These are phyloP conservation scores for Suhomyces faveliae DNA, from an alignment of 805 yeast species.

Conservation along the genomic window DNA sequence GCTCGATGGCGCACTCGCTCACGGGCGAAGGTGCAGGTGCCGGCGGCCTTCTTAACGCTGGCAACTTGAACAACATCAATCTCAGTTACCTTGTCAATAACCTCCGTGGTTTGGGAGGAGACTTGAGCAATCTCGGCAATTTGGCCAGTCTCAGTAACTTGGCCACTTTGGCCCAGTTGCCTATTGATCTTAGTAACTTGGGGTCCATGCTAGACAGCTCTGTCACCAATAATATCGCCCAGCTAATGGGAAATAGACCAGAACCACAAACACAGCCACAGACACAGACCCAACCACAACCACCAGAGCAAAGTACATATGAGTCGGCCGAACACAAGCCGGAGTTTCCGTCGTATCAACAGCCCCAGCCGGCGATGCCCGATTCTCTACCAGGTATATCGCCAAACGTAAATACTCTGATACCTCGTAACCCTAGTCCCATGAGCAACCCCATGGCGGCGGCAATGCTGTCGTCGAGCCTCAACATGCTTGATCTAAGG, in stretches of 20 bases:
- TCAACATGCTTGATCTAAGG: conserved; percentile 74
- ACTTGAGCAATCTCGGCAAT: conserved; percentile 34
- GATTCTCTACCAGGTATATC: conserved; percentile 18
- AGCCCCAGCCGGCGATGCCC: conserved; percentile 18
- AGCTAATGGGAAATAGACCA: neutral
- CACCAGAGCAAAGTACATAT: conserved; percentile 7
- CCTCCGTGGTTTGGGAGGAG: conserved; percentile 35
- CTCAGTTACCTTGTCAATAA: conserved; percentile 43
- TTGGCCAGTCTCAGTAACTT: conserved; percentile 39
- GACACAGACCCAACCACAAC: neutral
- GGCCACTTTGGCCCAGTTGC: conserved; percentile 44
- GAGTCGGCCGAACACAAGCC: conserved; percentile 9
- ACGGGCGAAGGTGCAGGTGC: neutral
- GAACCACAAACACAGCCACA: neutral
- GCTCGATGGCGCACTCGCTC: neutral
- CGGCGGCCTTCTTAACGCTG: conserved; percentile 21
- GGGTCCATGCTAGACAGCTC: conserved; percentile 25
- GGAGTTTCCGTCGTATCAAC: conserved; percentile 16
- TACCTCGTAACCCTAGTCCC: conserved; percentile 7
- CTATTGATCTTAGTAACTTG: conserved; percentile 37
- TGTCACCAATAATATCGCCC: conserved; percentile 4
- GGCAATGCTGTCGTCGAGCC: conserved; percentile 15
- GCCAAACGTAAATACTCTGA: conserved; percentile 18
- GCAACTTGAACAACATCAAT: conserved; percentile 42
- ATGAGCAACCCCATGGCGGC: conserved; percentile 10